phyloP scores from a whole-genome alignment of 179 eudicot genomes.

The Drosera spatulata region DNA sequence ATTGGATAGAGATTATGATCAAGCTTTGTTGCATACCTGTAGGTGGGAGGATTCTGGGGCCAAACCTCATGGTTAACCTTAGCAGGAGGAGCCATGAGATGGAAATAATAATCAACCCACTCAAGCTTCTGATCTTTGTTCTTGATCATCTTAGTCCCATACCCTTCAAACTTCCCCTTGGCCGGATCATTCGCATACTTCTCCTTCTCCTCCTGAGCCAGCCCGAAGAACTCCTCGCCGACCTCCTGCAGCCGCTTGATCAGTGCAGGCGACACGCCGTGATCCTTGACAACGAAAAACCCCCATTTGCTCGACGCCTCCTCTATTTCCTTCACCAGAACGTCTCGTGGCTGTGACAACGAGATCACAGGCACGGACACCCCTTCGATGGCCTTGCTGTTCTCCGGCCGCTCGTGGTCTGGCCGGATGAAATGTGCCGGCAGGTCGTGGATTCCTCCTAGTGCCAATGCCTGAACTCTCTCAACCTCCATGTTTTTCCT shows the following conservation, averaged over 20 bases:
- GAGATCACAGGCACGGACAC: slow-evolving; percentile 32
- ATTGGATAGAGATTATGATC: neutral
- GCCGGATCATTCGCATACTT: slow-evolving; percentile 36
- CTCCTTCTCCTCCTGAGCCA: slow-evolving; percentile 37
- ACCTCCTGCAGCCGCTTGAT: slow-evolving; percentile 25
- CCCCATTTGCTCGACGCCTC: slow-evolving; percentile 37
- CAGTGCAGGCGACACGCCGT: slow-evolving; percentile 14
- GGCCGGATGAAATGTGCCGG: slow-evolving; percentile 36
- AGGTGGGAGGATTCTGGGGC: slow-evolving; percentile 31
- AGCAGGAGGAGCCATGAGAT: slow-evolving; percentile 31
- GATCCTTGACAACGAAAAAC: slow-evolving; percentile 30
- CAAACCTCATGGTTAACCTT: slow-evolving; percentile 30
- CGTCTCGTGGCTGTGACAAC: slow-evolving; percentile 19
- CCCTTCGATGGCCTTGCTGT: slow-evolving; percentile 33
- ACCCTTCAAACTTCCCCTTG: slow-evolving; percentile 30
- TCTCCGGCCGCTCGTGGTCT: slow-evolving; percentile 31
- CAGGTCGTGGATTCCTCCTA: slow-evolving; percentile 15
- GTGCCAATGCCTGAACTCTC: slow-evolving; percentile 23
- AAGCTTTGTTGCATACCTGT: slow-evolving; percentile 16
- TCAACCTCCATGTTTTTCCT: too few species aligned
- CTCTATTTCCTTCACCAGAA: slow-evolving; percentile 21
- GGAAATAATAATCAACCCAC: slow-evolving; percentile 48
- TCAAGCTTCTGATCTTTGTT: slow-evolving; percentile 33
- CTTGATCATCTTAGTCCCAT: slow-evolving; percentile 38
- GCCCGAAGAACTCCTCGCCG: slow-evolving; percentile 29